Percentiles rank a stretch among this genome's conserved stretches.
These are phyloP conservation scores for Megacollybia platyphylla DNA, from an alignment of 1,284 basidiomycete genomes.

Conservation along the genomic window DNA sequence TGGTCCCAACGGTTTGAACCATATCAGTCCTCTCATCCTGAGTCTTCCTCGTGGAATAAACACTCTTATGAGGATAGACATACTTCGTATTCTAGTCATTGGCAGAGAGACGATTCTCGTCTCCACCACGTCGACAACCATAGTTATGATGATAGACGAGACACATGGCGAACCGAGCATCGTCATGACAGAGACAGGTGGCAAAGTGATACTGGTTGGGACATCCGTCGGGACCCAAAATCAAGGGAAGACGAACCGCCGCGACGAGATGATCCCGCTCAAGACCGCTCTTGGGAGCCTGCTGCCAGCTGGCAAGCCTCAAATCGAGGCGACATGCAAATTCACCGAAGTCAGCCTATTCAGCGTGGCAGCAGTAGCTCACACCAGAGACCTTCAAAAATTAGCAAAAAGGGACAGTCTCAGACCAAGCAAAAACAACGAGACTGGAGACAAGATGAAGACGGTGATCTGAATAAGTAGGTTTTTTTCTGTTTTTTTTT, in stretches of 20 bases:
- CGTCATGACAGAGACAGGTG: conserved; percentile 22
- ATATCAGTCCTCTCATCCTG: conserved; percentile 24
- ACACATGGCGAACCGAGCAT: conserved; percentile 17
- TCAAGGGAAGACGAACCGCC: conserved; percentile 18
- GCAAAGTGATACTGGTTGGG: conserved; percentile 30
- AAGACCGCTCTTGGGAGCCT: conserved; percentile 50
- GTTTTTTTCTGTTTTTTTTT: conserved; percentile 18
- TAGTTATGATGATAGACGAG: conserved; percentile 6
- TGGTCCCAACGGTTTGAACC: conserved; percentile 35
- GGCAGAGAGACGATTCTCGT: conserved; percentile 27
- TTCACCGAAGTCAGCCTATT: conserved; percentile 22
- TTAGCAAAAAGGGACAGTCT: conserved; percentile 23
- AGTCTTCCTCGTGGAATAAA: conserved; percentile 28
- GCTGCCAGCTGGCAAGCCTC: conserved; percentile 44
- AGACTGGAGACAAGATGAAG: conserved; percentile 51
- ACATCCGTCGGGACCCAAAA: conserved; percentile 19
- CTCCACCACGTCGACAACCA: conserved; percentile 15
- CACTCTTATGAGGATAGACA: conserved; percentile 24
- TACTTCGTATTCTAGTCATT: conserved; percentile 24
- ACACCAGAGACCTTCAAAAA: conserved; percentile 20
- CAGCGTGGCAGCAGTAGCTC: conserved; percentile 20
- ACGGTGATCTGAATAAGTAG: conserved; percentile 51
- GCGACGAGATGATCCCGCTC: conserved; percentile 16
- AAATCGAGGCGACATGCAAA: conserved; percentile 20
- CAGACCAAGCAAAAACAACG: conserved; percentile 28